These are phyloP conservation scores for Phytophthora lateralis DNA, from an alignment of 352 stramenopile species.

Conservation along the genomic window DNA sequence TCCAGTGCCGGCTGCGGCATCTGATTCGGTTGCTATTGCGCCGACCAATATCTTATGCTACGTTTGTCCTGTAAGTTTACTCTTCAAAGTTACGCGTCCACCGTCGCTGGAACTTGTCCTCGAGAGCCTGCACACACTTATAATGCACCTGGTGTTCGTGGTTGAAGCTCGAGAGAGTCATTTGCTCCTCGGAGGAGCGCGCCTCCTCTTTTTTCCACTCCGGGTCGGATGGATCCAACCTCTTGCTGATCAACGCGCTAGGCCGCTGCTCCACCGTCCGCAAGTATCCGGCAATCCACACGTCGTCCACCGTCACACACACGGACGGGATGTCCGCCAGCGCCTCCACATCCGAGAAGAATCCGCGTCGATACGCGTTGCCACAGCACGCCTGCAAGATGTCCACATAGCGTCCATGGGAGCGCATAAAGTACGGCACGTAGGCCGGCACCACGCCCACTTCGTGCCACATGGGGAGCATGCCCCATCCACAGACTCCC, in stretches of 20 bases:
- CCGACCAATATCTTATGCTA: conserved; percentile 14
- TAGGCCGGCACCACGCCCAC: conserved; percentile 83
- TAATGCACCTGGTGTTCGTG: conserved; percentile 83
- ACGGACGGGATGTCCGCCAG: conserved; percentile 68
- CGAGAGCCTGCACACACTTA: conserved; percentile 82
- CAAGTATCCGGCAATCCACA: conserved; percentile 84
- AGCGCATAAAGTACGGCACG: conserved; percentile 84
- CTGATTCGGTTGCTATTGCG: conserved; percentile 10
- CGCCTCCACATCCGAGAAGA: conserved; percentile 73
- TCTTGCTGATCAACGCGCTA: conserved; percentile 80
- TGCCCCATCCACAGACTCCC: conserved; percentile 81
- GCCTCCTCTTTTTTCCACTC: conserved; percentile 72
- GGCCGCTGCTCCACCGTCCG: conserved; percentile 61
- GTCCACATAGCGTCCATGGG: conserved; percentile 71
- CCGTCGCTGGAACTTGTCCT: conserved; percentile 58
- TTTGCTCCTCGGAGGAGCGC: conserved; percentile 41
- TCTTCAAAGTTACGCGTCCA: conserved; percentile 79
- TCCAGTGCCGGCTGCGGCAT: neutral
- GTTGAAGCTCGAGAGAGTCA: conserved; percentile 85
- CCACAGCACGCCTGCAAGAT: conserved; percentile 76
- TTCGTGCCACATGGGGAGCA: conserved; percentile 73
- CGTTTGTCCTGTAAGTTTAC: conserved; percentile 6
- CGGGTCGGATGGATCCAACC: conserved; percentile 68
- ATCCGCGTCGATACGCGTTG: conserved; percentile 76
- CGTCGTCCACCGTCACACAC: conserved; percentile 83